Base-by-base conservation (phyloP, 805 yeast genomes). In the Wickerhamomyces chaumierensis region DNA sequence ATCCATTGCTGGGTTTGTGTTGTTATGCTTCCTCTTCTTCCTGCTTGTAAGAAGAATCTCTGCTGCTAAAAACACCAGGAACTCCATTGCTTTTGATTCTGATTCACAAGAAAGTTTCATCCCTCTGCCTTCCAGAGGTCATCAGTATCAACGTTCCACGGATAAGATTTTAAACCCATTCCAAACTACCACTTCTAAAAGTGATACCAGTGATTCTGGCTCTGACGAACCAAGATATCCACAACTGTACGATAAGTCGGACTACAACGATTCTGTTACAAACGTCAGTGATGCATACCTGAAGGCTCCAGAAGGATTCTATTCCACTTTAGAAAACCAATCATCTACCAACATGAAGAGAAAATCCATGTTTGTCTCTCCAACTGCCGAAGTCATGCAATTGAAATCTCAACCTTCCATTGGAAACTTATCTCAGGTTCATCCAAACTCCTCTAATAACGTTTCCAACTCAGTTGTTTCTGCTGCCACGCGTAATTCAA, bases 351-450 rank as follows among this genome's bases (percentile, higher is more conserved):
- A 46, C 18, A 51, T 51, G 34, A 60, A 62, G 43, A 56, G 53
- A 39, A 60, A 41, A 43, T 42, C 63, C 3, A 66, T 79, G 71
- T 84, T 80, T 57, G 73, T 82, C 38, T 82, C 92, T 3, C 94
- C 94, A 27, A 84, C 94, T 1, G 78, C 78, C 15, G 86, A 81
- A 49, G 80, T 78, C 15, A 71, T 78, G 72, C 64, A 65, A 40
- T 70, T 68, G 34, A 53, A 49, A 35, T 42, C 9, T 4, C 29
- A 25, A 25, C n/a, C 14, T 25, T 7, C 29, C n/a, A 13, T 13
- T 5, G 7, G 14, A 8, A 25, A 8, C n/a, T 14, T 25, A 13
- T 7, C 9, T 13, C 29, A 4, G 9, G 29, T 5, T 25, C n/a
- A 25, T 25, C 29, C 52, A 38, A 36, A 53, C 32, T 60, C 70